Conservation (phyloP, 257 asterid species). For the Solanum verrucosum region DNA sequence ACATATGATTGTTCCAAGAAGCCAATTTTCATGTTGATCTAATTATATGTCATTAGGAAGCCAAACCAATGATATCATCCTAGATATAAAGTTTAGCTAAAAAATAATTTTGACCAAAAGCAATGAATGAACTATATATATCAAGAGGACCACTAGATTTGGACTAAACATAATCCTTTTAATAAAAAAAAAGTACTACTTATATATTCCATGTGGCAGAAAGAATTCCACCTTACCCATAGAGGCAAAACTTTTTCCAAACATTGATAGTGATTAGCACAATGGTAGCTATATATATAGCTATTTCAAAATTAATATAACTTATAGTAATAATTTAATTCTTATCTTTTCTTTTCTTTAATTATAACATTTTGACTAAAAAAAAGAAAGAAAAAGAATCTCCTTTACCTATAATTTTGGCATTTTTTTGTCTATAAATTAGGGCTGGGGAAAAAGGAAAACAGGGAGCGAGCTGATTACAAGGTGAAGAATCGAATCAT, state of each 20-base stretch:
- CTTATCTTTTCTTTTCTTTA: not conserved
- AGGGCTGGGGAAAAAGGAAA: not conserved
- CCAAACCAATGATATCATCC: not conserved
- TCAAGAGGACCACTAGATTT: not conserved
- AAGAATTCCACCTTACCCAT: not conserved
- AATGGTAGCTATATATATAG: not conserved
- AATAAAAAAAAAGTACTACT: not conserved
- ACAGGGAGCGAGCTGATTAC: not conserved
- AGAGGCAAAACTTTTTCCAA: conserved; percentile 3
- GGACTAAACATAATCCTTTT: not conserved
- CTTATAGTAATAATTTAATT: not conserved
- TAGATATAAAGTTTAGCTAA: not conserved
- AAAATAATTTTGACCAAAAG: not conserved
- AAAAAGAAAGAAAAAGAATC: not conserved
- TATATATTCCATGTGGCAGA: not conserved
- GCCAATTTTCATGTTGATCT: not conserved
- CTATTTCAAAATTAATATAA: not conserved
- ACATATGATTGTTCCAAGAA: not conserved
- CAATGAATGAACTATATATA: not conserved
- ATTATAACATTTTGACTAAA: not conserved
- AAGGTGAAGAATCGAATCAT: not conserved
- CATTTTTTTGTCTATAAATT: not conserved
- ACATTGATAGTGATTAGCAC: conserved; percentile 28
- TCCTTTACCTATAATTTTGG: not conserved
- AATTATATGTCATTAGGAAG: not conserved